phyloP scores from a whole-genome alignment of 441 rosid species.

The Mallotus japonicus region DNA sequence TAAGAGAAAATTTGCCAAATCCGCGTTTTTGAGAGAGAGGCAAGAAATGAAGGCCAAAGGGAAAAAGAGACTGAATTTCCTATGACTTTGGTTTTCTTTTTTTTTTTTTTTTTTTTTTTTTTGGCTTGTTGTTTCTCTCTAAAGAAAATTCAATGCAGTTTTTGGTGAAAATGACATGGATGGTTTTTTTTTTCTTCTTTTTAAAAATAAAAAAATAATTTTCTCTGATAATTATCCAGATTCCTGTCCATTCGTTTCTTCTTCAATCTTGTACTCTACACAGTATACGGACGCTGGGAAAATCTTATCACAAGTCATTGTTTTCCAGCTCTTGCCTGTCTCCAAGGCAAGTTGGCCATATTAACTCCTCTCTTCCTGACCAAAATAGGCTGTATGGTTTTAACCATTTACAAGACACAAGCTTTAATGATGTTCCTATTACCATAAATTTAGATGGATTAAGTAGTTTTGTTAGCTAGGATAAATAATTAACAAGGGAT shows the following conservation, averaged over 20 bases:
- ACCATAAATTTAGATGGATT: neutral
- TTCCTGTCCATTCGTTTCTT: slow-evolving; percentile 28
- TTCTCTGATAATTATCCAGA: slow-evolving; percentile 14
- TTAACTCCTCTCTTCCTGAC: neutral
- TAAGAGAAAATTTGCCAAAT: slow-evolving; percentile 19
- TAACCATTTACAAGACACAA: neutral
- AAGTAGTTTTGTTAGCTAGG: too few species aligned
- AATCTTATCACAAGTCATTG: neutral
- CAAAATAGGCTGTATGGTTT: neutral
- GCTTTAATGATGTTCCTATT: too few species aligned
- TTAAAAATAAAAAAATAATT: too few species aligned
- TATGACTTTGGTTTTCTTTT: slow-evolving; percentile 21
- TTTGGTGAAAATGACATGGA: slow-evolving; percentile 26
- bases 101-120: neutral
- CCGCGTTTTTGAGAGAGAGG: slow-evolving; percentile 33
- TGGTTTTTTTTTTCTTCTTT: slow-evolving; percentile 13
- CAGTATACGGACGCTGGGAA: neutral
- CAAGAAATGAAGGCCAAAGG: neutral
- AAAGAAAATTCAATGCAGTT: slow-evolving; percentile 25
- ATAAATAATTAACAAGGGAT: neutral
- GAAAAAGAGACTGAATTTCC: slow-evolving; percentile 27
- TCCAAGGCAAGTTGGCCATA: neutral
- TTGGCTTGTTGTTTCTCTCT: neutral
- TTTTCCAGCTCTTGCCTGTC: neutral
- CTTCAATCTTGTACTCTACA: neutral